Percentiles rank a stretch among this genome's conserved stretches.
Evolutionary conservation across 176 grass and related monocot genomes (phyloP).

Genomic region (maize (Zea mays)): Zm-B73-REFERENCE-NAM-5.0 NC_050104.1:2404001-2404500

Average conservation of each 20-base stretch:
- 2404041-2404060: slow-evolving; percentile 3
- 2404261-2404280: too few species aligned
- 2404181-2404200: not conserved
- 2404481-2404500: not conserved
- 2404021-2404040: not conserved
- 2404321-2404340: slow-evolving; percentile 71
- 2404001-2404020: not conserved
- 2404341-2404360: slow-evolving; percentile 73
- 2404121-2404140: not conserved
- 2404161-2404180: too few species aligned
- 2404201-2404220: not conserved
- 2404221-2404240: not conserved
- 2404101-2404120: not conserved
- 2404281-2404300: not conserved
- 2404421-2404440: not conserved
- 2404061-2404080: not conserved
- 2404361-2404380: slow-evolving; percentile 70
- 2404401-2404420: slow-evolving; percentile 42
- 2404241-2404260: not conserved
- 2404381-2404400: slow-evolving; percentile 40
- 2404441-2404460: too few species aligned
- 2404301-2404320: slow-evolving; percentile 72
- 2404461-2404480: not conserved
- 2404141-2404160: not conserved
- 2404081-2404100: not conserved